Base-by-base conservation (phyloP, 1,284 basidiomycete species). In the Marasmius fiardii region DNA sequence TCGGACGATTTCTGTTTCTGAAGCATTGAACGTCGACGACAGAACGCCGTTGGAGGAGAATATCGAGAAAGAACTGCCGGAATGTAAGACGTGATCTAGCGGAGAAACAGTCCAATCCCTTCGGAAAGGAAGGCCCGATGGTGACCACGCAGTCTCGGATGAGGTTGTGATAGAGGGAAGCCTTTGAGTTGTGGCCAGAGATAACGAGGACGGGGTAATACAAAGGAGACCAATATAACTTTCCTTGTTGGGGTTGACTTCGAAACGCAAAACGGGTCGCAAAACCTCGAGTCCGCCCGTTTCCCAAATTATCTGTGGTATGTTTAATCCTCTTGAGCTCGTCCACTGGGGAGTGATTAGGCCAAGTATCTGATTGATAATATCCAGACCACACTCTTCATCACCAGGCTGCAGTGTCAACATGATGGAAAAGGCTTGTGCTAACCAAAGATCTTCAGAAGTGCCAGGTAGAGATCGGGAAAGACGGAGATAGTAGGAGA, bases 51-150 rank as follows among this genome's bases (percentile, higher is more conserved):
- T 43, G 21, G 58, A 67, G n/a, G 71, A 69, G 49, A 80, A 78
- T 70, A 95, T 87, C 1, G 91, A 88, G 0, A 78, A 71, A 0
- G 92, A 92, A 8, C 83, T 81, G 4, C 87, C 87, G 0, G 91
- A 93, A 6, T 86, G 83, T 14, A 98, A 75, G 6, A 98, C 81
- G 62, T 95, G 90, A 63, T 93, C 83, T 4, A 98, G 69, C 0
- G 93, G 84, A 0, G 78, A 71, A 53, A 90, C 76, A 1, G 82
- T 69, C 92, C 94, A 98, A 65, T 93, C 90, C 3, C 71, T 69
- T 0, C 74, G 61, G 1, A 94, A 68, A 0, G 94, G 92, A 10
- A 95, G 78, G 0, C 88, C 80, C 43, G 10, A 57, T 50, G 50
- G 51, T 43, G 28, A 43, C 55, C 53, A 56, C 24, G 52, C 56